Base-by-base conservation (phyloP, 2,329 filamentous ascomycete species). In the Fusarium lyarnte region DNA sequence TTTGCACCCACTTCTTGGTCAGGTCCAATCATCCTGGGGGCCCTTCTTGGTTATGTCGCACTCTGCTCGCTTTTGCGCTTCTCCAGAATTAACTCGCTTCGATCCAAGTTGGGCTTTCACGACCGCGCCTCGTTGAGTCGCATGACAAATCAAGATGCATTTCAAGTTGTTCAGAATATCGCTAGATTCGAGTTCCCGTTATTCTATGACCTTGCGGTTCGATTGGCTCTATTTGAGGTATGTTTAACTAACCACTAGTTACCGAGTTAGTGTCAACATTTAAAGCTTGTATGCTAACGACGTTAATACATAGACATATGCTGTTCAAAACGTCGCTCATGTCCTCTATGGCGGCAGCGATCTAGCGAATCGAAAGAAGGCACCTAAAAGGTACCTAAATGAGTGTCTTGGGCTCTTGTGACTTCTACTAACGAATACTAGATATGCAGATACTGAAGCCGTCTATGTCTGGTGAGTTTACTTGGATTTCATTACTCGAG, bases 111-210 rank as follows among this genome's bases (percentile, higher is more conserved):
- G 68, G 72, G 76, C 25, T 84, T 78, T 63, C 67, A 78, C 8
- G 77, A 82, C 66, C 81, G 82, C 17, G 70, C 69, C 13, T 83
- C 83, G 8, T 60, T 85, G 13, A 75, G 79, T 14, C 69, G 73
- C 55, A 85, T 85, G 84, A 84, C 82, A 21, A 80, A 81, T 45
- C 69, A 80, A 66, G 82, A 87, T 55, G 85, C 87, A 10, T 84
- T 85, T 63, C 79, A 81, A 60, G 84, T 87, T 66, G 75, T 85
- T 21, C 79, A 80, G 64, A 77, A 78, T 38, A 64, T 83, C 11
- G 64, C 76, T 8, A 61, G 76, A 21, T 67, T 73, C 4, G 83
- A 85, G 59, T 85, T 84, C 39, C 83, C 84, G 1, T 74, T 79
- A 14, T 75, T 83, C 35, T 83, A 81, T 66, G 78, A 81, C 19